These are phyloP conservation scores for Craspedostauros australis DNA, from an alignment of 108 stramenopile genomes.

Conservation along the genomic window DNA sequence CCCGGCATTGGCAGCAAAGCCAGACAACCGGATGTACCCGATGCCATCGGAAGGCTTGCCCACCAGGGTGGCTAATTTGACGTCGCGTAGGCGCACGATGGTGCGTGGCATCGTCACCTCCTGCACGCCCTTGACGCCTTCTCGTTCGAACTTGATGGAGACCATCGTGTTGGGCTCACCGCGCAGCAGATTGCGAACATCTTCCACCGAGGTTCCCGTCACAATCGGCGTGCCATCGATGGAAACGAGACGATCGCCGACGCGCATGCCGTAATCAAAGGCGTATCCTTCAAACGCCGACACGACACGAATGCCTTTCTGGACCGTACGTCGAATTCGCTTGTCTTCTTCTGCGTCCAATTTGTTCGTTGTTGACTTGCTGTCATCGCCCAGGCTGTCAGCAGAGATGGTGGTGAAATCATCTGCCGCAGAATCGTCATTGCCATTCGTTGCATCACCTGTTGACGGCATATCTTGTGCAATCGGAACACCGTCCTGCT, in stretches of 20 bases:
- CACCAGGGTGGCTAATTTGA: slow-evolving; percentile 68
- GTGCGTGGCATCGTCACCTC: slow-evolving; percentile 57
- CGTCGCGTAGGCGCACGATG: slow-evolving; percentile 80
- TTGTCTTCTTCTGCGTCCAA: slow-evolving; percentile 21
- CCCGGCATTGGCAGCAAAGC: slow-evolving; percentile 85
- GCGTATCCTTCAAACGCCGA: slow-evolving; percentile 91
- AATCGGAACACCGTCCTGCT: background rate
- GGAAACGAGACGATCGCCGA: slow-evolving; percentile 70
- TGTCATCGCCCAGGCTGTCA: slow-evolving; percentile 26
- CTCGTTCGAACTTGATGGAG: slow-evolving; percentile 59
- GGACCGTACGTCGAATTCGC: slow-evolving; percentile 5
- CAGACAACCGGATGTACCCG: slow-evolving; percentile 88
- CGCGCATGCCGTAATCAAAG: slow-evolving; percentile 76
- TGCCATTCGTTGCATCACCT: background rate
- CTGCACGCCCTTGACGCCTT: slow-evolving; percentile 61
- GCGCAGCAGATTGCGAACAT: slow-evolving; percentile 81
- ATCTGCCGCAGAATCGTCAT: too few relatives aligned
- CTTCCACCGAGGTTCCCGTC: slow-evolving; percentile 63
- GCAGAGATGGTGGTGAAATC: too few relatives aligned
- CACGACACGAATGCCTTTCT: slow-evolving; percentile 79
- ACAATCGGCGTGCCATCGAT: slow-evolving; percentile 63
- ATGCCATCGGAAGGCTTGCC: slow-evolving; percentile 80
- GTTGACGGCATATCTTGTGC: background rate
- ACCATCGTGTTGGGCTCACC: slow-evolving; percentile 83
- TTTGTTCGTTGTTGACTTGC: slow-evolving; percentile 37